These are phyloP conservation scores for Fusarium abutilonis DNA, from an alignment of 2,329 filamentous ascomycete species.

Conservation along the genomic window DNA sequence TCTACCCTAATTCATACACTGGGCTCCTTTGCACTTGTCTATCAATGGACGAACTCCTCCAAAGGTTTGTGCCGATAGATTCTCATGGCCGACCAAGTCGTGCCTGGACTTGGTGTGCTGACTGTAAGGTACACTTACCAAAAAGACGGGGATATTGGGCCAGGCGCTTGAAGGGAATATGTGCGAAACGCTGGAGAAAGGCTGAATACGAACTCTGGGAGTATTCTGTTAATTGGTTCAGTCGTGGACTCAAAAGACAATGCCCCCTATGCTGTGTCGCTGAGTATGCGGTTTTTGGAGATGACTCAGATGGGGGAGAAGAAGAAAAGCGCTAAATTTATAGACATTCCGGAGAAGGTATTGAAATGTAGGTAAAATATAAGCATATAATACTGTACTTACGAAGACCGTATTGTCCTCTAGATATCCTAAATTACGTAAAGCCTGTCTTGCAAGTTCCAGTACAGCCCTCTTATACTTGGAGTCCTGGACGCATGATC, in stretches of 20 bases:
- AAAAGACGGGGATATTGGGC: conserved; percentile 40
- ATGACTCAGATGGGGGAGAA: too few relatives aligned
- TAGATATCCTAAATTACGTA: too few relatives aligned
- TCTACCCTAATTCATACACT: background rate
- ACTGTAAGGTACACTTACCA: conserved; percentile 38
- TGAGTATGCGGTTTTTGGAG: too few relatives aligned
- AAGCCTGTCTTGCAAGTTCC: too few relatives aligned
- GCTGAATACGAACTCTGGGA: conserved; percentile 14
- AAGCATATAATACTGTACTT: too few relatives aligned
- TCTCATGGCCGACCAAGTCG: conserved; percentile 20
- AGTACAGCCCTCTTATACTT: background rate
- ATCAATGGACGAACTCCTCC: conserved; percentile 27
- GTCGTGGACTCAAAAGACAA: conserved; percentile 31
- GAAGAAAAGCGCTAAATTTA: background rate
- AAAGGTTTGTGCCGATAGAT: conserved; percentile 29
- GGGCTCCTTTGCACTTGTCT: conserved; percentile 21
- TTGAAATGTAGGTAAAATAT: too few relatives aligned
- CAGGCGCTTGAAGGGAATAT: background rate
- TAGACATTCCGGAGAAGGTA: background rate
- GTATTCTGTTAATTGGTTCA: conserved; percentile 27
- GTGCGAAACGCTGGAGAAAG: conserved; percentile 14
- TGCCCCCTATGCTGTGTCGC: conserved; percentile 34
- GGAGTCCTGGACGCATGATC: background rate
- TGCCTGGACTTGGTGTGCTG: conserved; percentile 36
- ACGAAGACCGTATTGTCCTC: too few relatives aligned